A percentile compares a stretch with the other conserved stretches of the same genome.
Conservation (phyloP, 2,329 filamentous ascomycete genomes). For the Talaromyces sp. region DNA sequence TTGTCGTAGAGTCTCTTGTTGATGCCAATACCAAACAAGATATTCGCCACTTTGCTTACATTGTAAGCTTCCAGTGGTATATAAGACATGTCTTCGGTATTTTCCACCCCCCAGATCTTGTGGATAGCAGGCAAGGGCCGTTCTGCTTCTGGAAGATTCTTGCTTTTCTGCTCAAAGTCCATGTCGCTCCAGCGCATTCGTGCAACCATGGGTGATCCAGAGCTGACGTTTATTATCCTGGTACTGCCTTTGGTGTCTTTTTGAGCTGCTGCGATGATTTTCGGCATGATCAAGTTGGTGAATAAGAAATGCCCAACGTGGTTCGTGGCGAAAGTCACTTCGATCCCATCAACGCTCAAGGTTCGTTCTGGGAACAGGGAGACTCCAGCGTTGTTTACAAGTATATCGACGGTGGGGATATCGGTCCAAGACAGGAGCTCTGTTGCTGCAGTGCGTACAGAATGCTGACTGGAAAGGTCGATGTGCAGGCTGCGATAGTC, state of each 20-base stretch:
- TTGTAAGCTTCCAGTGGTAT: conserved; percentile 13
- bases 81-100: conserved; percentile 4
- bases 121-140: conserved; percentile 23
- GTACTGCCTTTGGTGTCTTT: conserved; percentile 11
- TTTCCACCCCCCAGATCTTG: not conserved
- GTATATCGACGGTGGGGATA: conserved; percentile 31
- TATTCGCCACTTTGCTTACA: conserved; percentile 42
- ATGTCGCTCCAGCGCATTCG: conserved; percentile 29
- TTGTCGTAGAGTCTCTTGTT: conserved; percentile 17
- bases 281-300: conserved; percentile 18
- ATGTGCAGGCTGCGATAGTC: conserved; percentile 23
- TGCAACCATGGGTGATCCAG: conserved; percentile 19
- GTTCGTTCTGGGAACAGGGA: conserved; percentile 25
- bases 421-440: conserved; percentile 23
- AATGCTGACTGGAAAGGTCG: conserved; percentile 29
- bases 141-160: conserved; percentile 14
- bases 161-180: conserved; percentile 23
- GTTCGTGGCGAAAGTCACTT: conserved; percentile 35
- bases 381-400: conserved; percentile 42
- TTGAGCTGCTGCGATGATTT: conserved; percentile 12
- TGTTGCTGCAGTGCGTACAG: conserved; percentile 27
- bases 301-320: conserved; percentile 37
- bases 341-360: conserved; percentile 31
- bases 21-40: conserved; percentile 38
- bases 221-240: conserved; percentile 25